Conservation (phyloP, 352 stramenopile genomes). For the Thraustochytrium aureum region DNA sequence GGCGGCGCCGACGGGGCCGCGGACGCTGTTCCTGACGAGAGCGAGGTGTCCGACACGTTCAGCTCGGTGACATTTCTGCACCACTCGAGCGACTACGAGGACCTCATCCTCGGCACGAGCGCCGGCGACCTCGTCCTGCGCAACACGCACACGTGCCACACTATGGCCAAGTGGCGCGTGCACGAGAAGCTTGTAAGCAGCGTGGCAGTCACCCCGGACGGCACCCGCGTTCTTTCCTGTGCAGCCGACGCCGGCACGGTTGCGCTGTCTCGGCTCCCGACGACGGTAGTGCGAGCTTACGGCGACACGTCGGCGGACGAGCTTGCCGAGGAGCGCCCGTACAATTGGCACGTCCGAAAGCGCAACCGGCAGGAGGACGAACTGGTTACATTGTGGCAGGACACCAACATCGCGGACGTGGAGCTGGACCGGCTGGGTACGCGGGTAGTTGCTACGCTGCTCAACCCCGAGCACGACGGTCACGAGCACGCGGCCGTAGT, state of each 20-base stretch:
- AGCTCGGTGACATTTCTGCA: slow-evolving; percentile 35
- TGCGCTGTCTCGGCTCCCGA: slow-evolving; percentile 8
- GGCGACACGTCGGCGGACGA: not conserved
- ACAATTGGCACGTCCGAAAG: slow-evolving; percentile 11
- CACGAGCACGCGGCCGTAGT: slow-evolving; percentile 20
- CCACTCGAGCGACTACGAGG: slow-evolving; percentile 9
- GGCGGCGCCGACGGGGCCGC: not conserved
- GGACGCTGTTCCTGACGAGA: not conserved
- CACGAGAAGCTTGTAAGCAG: not conserved
- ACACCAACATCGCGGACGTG: slow-evolving; percentile 12
- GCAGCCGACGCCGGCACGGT: not conserved
- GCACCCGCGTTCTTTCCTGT: not conserved
- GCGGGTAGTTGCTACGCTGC: slow-evolving; percentile 12
- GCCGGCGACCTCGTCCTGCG: slow-evolving; percentile 36
- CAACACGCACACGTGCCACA: slow-evolving; percentile 43
- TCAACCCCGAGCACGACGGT: not conserved
- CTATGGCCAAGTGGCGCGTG: slow-evolving; percentile 39
- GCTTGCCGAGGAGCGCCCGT: slow-evolving; percentile 9
- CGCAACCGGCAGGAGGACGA: slow-evolving; percentile 35
- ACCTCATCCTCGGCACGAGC: slow-evolving; percentile 46
- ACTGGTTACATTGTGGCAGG: slow-evolving; percentile 13
- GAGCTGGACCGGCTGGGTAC: slow-evolving; percentile 24
- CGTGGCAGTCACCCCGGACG: slow-evolving; percentile 1
- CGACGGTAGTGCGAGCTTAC: slow-evolving; percentile 27
- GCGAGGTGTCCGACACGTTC: not conserved